These are phyloP conservation scores for Ogataea ganodermae DNA, from an alignment of 805 yeast species.

Conservation along the genomic window DNA sequence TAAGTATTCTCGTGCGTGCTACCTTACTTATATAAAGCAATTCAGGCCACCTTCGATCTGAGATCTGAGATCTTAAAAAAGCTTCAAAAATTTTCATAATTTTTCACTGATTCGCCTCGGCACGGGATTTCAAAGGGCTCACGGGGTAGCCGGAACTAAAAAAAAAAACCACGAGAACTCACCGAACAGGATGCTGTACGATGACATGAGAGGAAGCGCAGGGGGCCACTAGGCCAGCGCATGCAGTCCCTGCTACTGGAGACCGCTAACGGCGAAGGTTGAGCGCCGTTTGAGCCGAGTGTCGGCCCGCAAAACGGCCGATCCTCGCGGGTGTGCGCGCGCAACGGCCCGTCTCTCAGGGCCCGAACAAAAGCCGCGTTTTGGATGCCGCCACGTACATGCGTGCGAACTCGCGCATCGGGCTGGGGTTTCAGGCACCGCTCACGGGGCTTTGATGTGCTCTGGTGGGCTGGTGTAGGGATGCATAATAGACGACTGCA, in stretches of 20 bases:
- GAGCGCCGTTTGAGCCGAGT: neutral
- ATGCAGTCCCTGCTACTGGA: no score
- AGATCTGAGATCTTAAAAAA: conserved; percentile 3
- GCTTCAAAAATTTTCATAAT: neutral
- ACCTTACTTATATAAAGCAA: no score
- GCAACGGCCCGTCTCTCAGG: neutral
- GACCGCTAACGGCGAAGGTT: neutral
- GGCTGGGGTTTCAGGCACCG: no score
- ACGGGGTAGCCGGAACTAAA: neutral
- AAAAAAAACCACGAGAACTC: neutral
- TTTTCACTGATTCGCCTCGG: conserved; percentile 2
- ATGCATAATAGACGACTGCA: no score
- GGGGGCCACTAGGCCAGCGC: no score
- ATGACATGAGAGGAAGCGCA: neutral
- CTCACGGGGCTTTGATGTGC: no score
- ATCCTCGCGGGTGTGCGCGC: neutral
- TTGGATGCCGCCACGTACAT: neutral
- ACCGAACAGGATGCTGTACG: neutral
- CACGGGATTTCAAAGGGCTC: neutral
- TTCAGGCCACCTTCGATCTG: neutral
- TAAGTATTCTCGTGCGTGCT: no score
- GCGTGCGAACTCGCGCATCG: no score
- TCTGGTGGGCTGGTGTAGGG: no score
- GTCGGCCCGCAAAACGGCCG: neutral
- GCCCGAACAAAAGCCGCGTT: neutral